Conservation (phyloP, 352 stramenopile genomes). For the Pythium chondricola region DNA sequence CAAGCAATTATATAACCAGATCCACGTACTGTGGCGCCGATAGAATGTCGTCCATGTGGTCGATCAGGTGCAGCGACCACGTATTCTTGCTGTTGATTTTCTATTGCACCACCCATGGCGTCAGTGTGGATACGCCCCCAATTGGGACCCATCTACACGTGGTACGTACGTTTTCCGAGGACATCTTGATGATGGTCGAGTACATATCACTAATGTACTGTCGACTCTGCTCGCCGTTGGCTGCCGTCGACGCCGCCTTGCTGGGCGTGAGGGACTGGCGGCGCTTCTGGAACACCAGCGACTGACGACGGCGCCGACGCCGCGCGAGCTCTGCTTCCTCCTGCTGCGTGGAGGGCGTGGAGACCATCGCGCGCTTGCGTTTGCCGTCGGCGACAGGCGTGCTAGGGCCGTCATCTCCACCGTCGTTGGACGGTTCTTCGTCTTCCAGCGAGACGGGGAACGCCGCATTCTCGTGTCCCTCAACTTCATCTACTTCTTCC, state of each 20-base stretch:
- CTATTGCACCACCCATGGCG: too few species aligned
- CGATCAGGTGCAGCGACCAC: conserved; percentile 95
- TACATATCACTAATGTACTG: conserved; percentile 91
- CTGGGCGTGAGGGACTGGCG: conserved; percentile 61
- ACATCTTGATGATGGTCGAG: conserved; percentile 90
- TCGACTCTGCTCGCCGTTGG: conserved; percentile 27
- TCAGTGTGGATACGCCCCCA: too few species aligned
- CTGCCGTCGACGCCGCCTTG: conserved; percentile 6
- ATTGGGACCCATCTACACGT: neutral
- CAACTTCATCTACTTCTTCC: conserved; percentile 25
- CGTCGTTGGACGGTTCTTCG: conserved; percentile 5
- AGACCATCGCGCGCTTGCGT: conserved; percentile 31
- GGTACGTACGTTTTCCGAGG: conserved; percentile 77
- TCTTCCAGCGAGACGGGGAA: neutral
- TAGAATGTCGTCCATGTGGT: conserved; percentile 96
- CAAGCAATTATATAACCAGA: neutral
- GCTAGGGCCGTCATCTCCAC: conserved; percentile 4
- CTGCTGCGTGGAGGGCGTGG: conserved; percentile 26
- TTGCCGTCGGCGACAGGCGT: conserved; percentile 17
- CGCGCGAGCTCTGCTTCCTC: conserved; percentile 68
- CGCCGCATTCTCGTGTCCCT: conserved; percentile 12
- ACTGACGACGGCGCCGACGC: conserved; percentile 49
- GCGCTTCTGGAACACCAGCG: conserved; percentile 64
- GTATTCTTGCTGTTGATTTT: conserved; percentile 98
- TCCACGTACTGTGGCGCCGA: conserved; percentile 49